Conservation (phyloP, 257 asterid genomes). For the Fraxinus quadrangulata region DNA sequence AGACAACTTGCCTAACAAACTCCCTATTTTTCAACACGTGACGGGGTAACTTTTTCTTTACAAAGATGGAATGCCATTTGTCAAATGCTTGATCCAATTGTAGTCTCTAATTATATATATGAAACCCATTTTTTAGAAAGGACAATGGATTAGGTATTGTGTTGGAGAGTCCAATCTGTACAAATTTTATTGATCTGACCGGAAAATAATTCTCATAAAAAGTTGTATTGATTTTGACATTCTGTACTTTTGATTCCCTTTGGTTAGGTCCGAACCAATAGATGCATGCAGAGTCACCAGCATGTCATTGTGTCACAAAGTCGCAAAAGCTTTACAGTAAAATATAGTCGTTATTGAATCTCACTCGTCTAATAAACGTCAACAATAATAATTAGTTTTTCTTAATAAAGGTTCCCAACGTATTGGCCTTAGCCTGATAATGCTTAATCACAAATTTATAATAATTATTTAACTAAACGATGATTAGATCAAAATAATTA, state of each 20-base stretch:
- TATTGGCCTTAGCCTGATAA: slow-evolving; percentile 33
- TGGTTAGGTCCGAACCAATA: slow-evolving; percentile 32
- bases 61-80: slow-evolving; percentile 45
- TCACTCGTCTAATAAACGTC: no score
- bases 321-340: slow-evolving; percentile 17
- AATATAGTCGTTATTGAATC: no score
- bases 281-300: slow-evolving; percentile 42
- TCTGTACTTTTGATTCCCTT: neutral
- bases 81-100: slow-evolving; percentile 30
- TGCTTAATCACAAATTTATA: slow-evolving; percentile 22
- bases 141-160: slow-evolving; percentile 17
- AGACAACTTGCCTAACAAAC: neutral
- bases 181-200: neutral
- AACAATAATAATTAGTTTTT: neutral
- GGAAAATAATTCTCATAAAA: neutral
- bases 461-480: slow-evolving; percentile 14
- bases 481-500: neutral
- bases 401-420: slow-evolving; percentile 27
- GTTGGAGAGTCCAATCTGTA: slow-evolving; percentile 28
- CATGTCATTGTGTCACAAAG: slow-evolving; percentile 31
- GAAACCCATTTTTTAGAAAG: slow-evolving; percentile 27
- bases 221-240: slow-evolving; percentile 11
- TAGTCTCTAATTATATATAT: slow-evolving; percentile 17
- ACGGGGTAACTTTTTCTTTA: slow-evolving; percentile 33
- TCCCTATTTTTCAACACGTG: neutral